Evolutionary conservation across 1,284 basidiomycete species (phyloP), one percentile per base, ranked within the genome.

Genomic region (Moesziomyces sp.): DNA sequence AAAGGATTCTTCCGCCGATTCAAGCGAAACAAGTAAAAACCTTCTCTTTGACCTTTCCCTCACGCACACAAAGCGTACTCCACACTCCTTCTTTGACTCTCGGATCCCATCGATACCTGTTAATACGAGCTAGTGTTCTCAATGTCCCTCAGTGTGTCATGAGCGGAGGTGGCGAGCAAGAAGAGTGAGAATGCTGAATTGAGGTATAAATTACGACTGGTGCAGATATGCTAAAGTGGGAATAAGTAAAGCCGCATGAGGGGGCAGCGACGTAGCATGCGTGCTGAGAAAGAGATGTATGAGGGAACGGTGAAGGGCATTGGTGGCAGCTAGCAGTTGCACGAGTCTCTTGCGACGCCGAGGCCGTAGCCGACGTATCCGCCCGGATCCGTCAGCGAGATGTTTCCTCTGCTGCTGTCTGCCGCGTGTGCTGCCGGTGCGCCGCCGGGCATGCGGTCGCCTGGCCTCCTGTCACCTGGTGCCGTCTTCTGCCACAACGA

Each of bases 361-460:
- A 77, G 40, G 1, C 76, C 76, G 23, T 65, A 64, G 14, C 74
- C 73, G 4, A 77, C 74, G n/a, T 69, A 63, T 24, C 52, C 59
- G 18, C 56, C 47, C 3, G 72, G 60, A 51, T 75, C 64, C 6
- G 63, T 66, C 28, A 81, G 55, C 1, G 67, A 72, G 49, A 80
- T 78, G 30, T 74, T 77, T 5, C 79, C 78, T 26, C 69, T 56
- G 47, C 71, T 77, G 45, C 75, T 74, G n/a, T 76, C 64, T 2
- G 69, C 66, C 1, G 76, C 76, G 49, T 74, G 67, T 8, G 71
- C 73, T 14, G 78, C 74, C 0, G 82, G 81, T 8, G 58, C 79
- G n/a, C 82, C 81, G 14, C 82, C 82, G 0, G 81, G 82, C 72
- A 83, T 80, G 24, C 82, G 75, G 58, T 83, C 82, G 11, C 82